These are phyloP conservation scores for Penicillium nordicum DNA, from an alignment of 2,329 filamentous ascomycete species.

Conservation along the genomic window DNA sequence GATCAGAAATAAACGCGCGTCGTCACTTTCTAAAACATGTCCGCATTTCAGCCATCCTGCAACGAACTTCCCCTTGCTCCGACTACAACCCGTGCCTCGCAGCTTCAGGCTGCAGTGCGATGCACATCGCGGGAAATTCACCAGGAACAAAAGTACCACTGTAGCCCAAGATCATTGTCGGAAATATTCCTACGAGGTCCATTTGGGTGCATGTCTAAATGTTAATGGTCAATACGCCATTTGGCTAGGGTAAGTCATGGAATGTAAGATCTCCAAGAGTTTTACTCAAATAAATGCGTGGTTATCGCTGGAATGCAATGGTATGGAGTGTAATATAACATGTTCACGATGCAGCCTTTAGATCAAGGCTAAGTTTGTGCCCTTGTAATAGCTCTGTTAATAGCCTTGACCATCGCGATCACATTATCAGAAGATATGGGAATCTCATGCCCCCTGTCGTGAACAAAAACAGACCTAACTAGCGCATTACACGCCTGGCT, in stretches of 20 bases:
- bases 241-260: background rate
- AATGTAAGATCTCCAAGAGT: background rate
- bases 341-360: background rate
- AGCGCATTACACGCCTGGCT: slow-evolving; percentile 8
- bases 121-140: background rate
- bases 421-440: slow-evolving; percentile 7
- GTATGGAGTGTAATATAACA: background rate
- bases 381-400: slow-evolving; percentile 6
- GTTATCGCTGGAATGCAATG: background rate
- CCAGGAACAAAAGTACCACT: background rate
- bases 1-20: background rate
- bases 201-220: background rate
- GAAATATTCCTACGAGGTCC: background rate
- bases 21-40: background rate
- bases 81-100: background rate
- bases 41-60: background rate
- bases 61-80: background rate
- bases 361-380: background rate
- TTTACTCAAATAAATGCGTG: background rate
- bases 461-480: slow-evolving; percentile 11
- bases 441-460: slow-evolving; percentile 14
- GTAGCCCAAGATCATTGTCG: background rate
- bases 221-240: background rate
- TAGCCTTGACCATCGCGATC: slow-evolving; percentile 6
- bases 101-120: background rate